Base-by-base conservation (phyloP, 257 asterid genomes). In the Echium plantagineum region DNA sequence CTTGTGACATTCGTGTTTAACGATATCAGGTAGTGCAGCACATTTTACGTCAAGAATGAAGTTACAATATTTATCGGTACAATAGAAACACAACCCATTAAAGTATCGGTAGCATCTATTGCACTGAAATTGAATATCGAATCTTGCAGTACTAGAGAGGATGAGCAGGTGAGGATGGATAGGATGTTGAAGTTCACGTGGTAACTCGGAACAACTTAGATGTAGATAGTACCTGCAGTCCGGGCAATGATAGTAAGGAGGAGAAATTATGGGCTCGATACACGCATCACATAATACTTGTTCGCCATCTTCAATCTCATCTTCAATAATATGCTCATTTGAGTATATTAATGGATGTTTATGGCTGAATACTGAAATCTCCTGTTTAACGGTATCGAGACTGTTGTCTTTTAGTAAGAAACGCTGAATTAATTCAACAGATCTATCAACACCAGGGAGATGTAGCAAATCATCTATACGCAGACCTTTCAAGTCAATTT, bases 1-100 rank as follows among this genome's bases (percentile, higher is more conserved):
- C n/a, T n/a, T n/a, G n/a, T n/a, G n/a, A n/a, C n/a, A n/a, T n/a
- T n/a, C n/a, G n/a, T n/a, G n/a, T n/a, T n/a, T n/a, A n/a, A n/a
- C n/a, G n/a, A n/a, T n/a, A n/a, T n/a, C n/a, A 4, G 58, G 66
- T 7, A 62, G 2, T 6, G 28, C 26, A 49, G 66, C 66, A 62
- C 66, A 62, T 24, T 49, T 51, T 1, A 62, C 24, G 24, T 62
- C 66, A 17, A 16, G 20, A 15, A 3, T 7, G 31, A 15, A 47
- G 3, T 15, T 47, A 24, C 52, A 15, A 20, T 47, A 21, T 6
- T 26, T 2, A 26, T 21, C 18, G 9, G 24, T 9, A 12, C 58
- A 51, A 52, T 63, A 31, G 67, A 18, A 63, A 5, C 4, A 13
- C 21, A 28, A 63, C 9, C 53, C 60, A 32, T 9, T 63, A 16